Conservation (phyloP, 768 basidiomycete genomes). For the Postia placenta region DNA sequence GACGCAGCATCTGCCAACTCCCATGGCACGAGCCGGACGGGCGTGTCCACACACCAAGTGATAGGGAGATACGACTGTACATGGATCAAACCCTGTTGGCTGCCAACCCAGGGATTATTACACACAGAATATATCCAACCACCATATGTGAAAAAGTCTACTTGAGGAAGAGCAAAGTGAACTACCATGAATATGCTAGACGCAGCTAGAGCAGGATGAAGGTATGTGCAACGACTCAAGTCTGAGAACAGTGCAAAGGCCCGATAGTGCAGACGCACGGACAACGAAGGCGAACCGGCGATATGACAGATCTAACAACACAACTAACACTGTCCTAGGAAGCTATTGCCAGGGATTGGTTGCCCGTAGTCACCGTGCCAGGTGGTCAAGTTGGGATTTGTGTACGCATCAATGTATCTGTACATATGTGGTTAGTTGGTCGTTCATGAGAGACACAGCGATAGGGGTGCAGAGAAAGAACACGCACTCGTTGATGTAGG, state of each 20-base stretch:
- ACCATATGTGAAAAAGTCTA: not conserved
- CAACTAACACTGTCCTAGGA: slow-evolving; percentile 39
- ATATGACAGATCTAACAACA: too few relatives aligned
- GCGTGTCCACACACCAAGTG: too few relatives aligned
- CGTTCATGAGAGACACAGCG: not conserved
- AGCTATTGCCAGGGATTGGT: slow-evolving; percentile 44
- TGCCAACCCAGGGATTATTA: not conserved
- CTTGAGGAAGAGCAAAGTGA: not conserved
- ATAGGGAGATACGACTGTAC: too few relatives aligned
- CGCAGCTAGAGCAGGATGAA: not conserved
- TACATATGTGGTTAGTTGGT: not conserved
- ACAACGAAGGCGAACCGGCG: not conserved
- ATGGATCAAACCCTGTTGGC: not conserved
- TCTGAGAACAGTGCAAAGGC: too few relatives aligned
- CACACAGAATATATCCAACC: not conserved
- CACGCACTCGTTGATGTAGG: slow-evolving; percentile 69
- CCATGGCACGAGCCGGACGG: too few relatives aligned
- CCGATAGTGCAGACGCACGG: not conserved
- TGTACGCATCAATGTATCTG: slow-evolving; percentile 66
- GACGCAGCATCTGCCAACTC: too few relatives aligned
- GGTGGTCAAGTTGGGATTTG: slow-evolving; percentile 53
- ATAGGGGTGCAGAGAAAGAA: not conserved
- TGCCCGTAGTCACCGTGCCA: slow-evolving; percentile 42
- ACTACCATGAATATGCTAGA: not conserved
- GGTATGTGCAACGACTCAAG: not conserved